phyloP scores from a whole-genome alignment of 73 alveolate species.

The Paramecium tetraurelia region DNA sequence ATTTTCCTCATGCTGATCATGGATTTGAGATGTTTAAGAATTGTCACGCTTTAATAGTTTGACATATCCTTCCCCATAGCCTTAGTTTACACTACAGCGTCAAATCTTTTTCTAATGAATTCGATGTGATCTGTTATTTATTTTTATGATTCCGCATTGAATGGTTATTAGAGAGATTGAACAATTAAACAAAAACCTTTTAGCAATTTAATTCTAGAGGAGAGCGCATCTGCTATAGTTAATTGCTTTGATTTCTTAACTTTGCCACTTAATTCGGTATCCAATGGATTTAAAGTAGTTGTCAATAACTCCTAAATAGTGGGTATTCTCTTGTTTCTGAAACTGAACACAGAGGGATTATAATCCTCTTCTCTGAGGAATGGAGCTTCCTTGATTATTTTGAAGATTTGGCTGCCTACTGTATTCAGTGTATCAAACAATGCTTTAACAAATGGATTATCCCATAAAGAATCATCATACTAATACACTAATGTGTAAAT shows the following conservation, averaged over 20 bases:
- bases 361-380: conserved; percentile 40
- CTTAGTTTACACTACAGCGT: background rate
- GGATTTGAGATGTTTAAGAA: background rate
- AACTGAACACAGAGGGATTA: conserved; percentile 21
- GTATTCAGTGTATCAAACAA: conserved; percentile 9
- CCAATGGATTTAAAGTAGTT: background rate
- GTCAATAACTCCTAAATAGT: background rate
- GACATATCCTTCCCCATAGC: background rate
- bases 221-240: background rate
- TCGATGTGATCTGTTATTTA: background rate
- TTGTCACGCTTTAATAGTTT: background rate
- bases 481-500: conserved; percentile 12
- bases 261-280: background rate
- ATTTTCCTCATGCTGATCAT: conserved; percentile 32
- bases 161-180: background rate
- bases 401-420: background rate
- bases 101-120: conserved; percentile 10
- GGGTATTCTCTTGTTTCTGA: conserved; percentile 7
- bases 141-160: background rate
- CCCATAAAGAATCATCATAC: conserved; percentile 12
- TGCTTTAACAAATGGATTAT: background rate
- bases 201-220: background rate
- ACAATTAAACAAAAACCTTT: background rate
- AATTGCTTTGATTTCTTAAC: background rate
- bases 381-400: conserved; percentile 26